Evolutionary conservation across 2,329 filamentous ascomycete species (phyloP).

Genomic region (Cordyceps cateniannulata): DNA sequence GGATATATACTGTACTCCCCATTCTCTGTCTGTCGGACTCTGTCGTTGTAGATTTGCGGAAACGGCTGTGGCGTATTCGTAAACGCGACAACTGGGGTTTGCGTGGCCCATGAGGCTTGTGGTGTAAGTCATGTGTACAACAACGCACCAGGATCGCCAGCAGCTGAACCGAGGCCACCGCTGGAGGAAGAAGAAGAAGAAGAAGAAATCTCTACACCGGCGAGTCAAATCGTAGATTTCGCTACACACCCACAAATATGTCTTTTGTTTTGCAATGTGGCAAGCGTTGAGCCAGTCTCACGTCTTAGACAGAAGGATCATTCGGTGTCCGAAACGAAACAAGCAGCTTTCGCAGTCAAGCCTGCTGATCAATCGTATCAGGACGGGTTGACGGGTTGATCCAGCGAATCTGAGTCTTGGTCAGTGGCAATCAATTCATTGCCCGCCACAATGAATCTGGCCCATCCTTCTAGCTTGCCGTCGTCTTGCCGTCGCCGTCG

Average conservation of each 20-base stretch:
- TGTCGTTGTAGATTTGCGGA: background rate
- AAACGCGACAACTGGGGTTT: background rate
- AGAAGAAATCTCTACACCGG: too few species aligned
- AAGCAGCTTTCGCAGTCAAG: background rate
- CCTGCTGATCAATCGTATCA: constrained; percentile 2
- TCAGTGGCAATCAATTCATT: too few species aligned
- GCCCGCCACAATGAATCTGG: too few species aligned
- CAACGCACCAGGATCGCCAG: background rate
- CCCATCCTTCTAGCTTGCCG: background rate
- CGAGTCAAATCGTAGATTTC: background rate
- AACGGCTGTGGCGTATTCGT: background rate
- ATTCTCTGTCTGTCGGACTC: too few species aligned
- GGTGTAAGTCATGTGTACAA: constrained; percentile 10
- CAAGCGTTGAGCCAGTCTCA: background rate
- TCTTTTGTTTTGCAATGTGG: background rate
- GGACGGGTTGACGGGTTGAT: too few species aligned
- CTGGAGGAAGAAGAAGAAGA: background rate
- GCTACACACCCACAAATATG: background rate
- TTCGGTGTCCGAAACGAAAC: background rate
- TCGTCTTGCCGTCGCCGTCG: background rate
- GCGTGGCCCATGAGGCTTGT: background rate
- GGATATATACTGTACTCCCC: background rate
- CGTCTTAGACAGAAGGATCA: constrained; percentile 1
- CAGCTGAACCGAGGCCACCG: background rate
- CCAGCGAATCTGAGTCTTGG: too few species aligned